Conservation (phyloP, 495 filamentous ascomycete species). For the Neurospora sp. region DNA sequence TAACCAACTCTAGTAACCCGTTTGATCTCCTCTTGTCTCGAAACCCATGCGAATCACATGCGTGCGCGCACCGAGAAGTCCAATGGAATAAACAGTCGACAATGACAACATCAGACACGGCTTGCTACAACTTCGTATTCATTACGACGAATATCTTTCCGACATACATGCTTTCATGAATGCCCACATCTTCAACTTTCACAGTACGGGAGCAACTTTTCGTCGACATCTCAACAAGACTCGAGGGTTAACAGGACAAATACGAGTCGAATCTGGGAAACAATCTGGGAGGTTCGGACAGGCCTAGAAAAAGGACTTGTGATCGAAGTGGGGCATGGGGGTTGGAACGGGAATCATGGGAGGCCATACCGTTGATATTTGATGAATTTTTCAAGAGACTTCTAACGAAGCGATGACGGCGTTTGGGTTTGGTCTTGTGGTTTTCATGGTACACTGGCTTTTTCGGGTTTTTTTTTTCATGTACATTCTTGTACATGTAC, state of each 20-base stretch:
- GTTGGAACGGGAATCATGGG: not conserved
- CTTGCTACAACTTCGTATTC: not conserved
- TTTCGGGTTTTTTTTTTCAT: not conserved
- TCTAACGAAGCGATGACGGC: not conserved
- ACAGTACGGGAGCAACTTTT: not conserved
- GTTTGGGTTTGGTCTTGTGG: not conserved
- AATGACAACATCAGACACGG: not conserved
- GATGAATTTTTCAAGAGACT: not conserved
- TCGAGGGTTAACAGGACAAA: not conserved
- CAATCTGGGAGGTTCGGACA: not conserved
- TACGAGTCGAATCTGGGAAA: not conserved
- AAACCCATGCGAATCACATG: slow-evolving; percentile 77
- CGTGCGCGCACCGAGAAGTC: slow-evolving; percentile 57
- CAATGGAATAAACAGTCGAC: slow-evolving; percentile 5
- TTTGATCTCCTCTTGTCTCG: slow-evolving; percentile 78
- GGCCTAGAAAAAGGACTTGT: not conserved
- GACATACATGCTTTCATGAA: not conserved
- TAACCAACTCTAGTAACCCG: slow-evolving; percentile 53
- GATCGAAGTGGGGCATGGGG: not conserved
- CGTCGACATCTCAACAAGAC: not conserved
- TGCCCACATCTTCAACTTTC: not conserved
- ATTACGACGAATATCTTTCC: not conserved
- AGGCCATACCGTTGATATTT: not conserved
- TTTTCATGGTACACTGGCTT: not conserved
- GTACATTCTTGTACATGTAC: not conserved